These are phyloP conservation scores for Diaporthe ilicicola DNA, from an alignment of 2,329 filamentous ascomycete genomes.

Conservation along the genomic window DNA sequence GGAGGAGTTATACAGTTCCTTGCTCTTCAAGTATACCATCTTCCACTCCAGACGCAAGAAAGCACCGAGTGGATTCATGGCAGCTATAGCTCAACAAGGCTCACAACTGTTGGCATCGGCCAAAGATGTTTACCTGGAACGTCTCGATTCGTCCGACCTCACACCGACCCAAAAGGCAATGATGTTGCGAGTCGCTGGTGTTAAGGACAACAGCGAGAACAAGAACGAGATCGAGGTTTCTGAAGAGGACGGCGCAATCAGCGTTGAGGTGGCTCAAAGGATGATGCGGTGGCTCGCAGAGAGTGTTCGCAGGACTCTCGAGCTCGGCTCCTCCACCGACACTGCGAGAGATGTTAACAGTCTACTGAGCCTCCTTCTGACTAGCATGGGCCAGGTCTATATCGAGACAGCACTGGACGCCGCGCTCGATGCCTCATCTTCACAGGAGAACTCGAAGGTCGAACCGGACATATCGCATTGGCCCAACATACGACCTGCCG, in stretches of 20 bases:
- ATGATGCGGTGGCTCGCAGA: slow-evolving; percentile 99
- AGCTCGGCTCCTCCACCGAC: slow-evolving; percentile 86
- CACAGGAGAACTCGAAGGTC: slow-evolving; percentile 80
- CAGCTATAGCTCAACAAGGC: slow-evolving; percentile 87
- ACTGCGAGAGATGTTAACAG: slow-evolving; percentile 94
- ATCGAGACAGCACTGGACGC: slow-evolving; percentile 74
- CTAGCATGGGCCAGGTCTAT: slow-evolving; percentile 87
- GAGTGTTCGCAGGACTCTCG: slow-evolving; percentile 88
- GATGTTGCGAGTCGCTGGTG: slow-evolving; percentile 86
- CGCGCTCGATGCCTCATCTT: slow-evolving; percentile 74
- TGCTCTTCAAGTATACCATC: slow-evolving; percentile 96
- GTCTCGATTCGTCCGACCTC: slow-evolving; percentile 87
- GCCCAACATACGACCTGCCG: slow-evolving; percentile 78
- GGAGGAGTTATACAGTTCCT: slow-evolving; percentile 85
- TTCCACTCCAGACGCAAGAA: slow-evolving; percentile 91
- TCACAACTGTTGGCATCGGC: slow-evolving; percentile 88
- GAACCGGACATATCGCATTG: slow-evolving; percentile 92
- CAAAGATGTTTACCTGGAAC: slow-evolving; percentile 89
- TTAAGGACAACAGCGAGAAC: slow-evolving; percentile 78
- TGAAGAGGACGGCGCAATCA: slow-evolving; percentile 87
- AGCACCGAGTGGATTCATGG: slow-evolving; percentile 90
- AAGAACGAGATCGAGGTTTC: slow-evolving; percentile 90
- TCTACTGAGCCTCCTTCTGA: slow-evolving; percentile 82
- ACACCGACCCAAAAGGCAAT: slow-evolving; percentile 89
- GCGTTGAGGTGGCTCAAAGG: slow-evolving; percentile 87